phyloP scores from a whole-genome alignment of 805 yeast species.

The Candida maltosa region DNA sequence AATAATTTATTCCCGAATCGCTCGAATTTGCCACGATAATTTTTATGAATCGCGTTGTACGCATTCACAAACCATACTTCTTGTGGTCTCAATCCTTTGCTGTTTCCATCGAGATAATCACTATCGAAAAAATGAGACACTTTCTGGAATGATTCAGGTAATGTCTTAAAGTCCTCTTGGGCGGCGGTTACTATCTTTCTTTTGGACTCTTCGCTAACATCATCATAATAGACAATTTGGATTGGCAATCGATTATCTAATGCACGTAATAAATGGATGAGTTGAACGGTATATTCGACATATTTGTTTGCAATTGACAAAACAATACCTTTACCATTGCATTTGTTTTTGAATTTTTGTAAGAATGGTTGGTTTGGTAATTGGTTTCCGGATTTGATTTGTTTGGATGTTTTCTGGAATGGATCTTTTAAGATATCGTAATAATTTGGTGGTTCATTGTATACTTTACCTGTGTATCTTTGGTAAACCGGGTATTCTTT shows the following conservation, averaged over 20 bases:
- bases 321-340: constrained; percentile 32
- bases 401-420: neutral
- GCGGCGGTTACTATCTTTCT: constrained; percentile 22
- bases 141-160: constrained; percentile 22
- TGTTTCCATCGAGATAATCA: constrained; percentile 7
- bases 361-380: neutral
- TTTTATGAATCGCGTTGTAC: constrained; percentile 18
- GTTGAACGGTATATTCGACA: constrained; percentile 23
- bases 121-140: constrained; percentile 18
- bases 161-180: constrained; percentile 18
- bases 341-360: constrained; percentile 2
- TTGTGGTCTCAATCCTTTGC: constrained; percentile 27
- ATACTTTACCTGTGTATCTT: constrained; percentile 37
- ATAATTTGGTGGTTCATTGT: constrained; percentile 20
- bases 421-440: neutral
- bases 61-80: constrained; percentile 38
- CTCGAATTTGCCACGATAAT: constrained; percentile 19
- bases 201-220: constrained; percentile 22
- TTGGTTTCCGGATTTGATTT: too few relatives aligned
- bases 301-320: constrained; percentile 28
- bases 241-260: constrained; percentile 32
- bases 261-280: constrained; percentile 33
- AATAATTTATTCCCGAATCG: constrained; percentile 43
- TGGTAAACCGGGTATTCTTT: constrained; percentile 35
- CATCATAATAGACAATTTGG: constrained; percentile 30